These are phyloP conservation scores for Pezicula carpinea DNA, from an alignment of 2,329 filamentous ascomycete genomes.

Conservation along the genomic window DNA sequence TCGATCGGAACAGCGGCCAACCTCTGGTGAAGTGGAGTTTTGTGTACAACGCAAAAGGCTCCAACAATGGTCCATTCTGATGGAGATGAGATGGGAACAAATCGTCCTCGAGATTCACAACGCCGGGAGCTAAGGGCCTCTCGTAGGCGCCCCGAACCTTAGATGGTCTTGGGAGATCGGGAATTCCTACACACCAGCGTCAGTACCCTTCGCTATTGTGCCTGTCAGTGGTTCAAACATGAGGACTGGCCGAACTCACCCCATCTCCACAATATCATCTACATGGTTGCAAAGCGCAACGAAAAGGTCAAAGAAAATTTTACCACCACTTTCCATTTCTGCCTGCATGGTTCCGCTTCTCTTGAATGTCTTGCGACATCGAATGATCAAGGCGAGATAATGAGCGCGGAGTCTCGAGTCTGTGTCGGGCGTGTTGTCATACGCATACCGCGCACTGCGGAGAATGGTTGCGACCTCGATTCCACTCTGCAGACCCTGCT, in stretches of 20 bases:
- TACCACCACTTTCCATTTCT: conserved; percentile 91
- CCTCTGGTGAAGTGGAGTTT: conserved; percentile 38
- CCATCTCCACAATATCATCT: conserved; percentile 88
- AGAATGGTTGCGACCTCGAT: conserved; percentile 91
- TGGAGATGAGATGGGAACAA: conserved; percentile 23
- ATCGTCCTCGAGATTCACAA: conserved; percentile 26
- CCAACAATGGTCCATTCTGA: conserved; percentile 33
- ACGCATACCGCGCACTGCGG: conserved; percentile 89
- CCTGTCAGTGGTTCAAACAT: conserved; percentile 18
- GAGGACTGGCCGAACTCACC: conserved; percentile 27
- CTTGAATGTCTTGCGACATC: conserved; percentile 96
- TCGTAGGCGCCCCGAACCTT: conserved; percentile 28
- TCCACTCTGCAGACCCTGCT: conserved; percentile 85
- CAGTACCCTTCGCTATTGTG: conserved; percentile 7
- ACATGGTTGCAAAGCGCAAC: conserved; percentile 98
- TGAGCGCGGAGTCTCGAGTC: conserved; percentile 92
- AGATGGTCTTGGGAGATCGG: conserved; percentile 49
- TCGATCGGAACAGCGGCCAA: conserved; percentile 41
- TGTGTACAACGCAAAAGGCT: conserved; percentile 22
- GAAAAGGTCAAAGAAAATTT: conserved; percentile 97
- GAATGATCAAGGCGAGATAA: conserved; percentile 95
- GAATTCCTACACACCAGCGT: conserved; percentile 37
- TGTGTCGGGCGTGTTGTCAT: conserved; percentile 88
- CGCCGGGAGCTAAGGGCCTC: conserved; percentile 27
- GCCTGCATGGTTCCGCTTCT: conserved; percentile 97